These are phyloP conservation scores for Epichloe baconii DNA, from an alignment of 2,329 filamentous ascomycete species.

Conservation along the genomic window DNA sequence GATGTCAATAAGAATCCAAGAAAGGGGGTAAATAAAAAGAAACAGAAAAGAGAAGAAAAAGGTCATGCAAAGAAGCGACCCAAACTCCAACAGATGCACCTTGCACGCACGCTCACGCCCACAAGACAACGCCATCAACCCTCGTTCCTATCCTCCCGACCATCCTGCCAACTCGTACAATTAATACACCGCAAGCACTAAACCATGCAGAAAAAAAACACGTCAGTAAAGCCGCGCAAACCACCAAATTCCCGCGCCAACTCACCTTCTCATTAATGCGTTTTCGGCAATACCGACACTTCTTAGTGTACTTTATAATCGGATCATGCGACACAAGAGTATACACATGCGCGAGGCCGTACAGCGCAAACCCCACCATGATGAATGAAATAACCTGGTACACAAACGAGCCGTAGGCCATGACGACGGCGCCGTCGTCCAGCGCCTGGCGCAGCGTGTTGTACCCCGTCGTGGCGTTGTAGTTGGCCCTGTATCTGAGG, in stretches of 20 bases:
- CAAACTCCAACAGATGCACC: too few species aligned
- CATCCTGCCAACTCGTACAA: conserved; percentile 39
- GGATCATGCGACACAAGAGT: conserved; percentile 47
- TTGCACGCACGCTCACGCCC: too few species aligned
- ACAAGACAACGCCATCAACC: background rate
- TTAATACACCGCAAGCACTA: conserved; percentile 33
- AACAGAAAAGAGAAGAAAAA: too few species aligned
- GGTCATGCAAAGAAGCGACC: too few species aligned
- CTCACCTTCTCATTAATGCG: conserved; percentile 49
- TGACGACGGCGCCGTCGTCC: conserved; percentile 56
- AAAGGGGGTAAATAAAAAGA: too few species aligned
- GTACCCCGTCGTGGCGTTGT: conserved; percentile 41
- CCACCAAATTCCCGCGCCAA: too few species aligned
- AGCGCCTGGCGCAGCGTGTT: conserved; percentile 58
- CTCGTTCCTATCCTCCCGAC: conserved; percentile 27
- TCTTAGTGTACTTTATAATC: conserved; percentile 57
- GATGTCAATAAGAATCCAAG: too few species aligned
- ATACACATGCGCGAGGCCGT: conserved; percentile 49
- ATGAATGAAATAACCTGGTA: conserved; percentile 54
- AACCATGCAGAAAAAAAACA: background rate
- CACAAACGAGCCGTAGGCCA: conserved; percentile 60
- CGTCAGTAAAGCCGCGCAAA: too few species aligned
- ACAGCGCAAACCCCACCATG: conserved; percentile 52
- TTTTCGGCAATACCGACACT: conserved; percentile 55
- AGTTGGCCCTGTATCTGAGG: conserved; percentile 43